Evolutionary conservation across 441 rosid genomes (phyloP).

Genomic region (Gossypium gossypioides): DNA sequence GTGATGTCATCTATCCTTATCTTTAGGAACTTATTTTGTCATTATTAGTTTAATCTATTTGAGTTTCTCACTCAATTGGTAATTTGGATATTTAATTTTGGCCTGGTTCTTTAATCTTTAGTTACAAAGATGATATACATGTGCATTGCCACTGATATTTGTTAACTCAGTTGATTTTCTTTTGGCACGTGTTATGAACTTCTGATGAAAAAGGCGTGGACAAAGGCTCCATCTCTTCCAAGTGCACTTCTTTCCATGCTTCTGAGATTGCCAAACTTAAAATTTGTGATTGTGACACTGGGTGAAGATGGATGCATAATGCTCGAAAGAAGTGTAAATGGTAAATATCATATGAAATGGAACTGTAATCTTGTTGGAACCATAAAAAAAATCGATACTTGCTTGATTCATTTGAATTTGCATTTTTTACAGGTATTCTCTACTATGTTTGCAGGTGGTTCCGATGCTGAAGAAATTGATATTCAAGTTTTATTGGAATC

Average conservation of each 20-base stretch:
- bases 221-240: constrained; percentile 45
- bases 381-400: neutral
- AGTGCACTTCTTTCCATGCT: constrained; percentile 72
- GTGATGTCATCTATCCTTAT: neutral
- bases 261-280: constrained; percentile 56
- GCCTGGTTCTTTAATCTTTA: neutral
- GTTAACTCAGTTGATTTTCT: neutral
- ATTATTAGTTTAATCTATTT: neutral
- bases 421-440: neutral
- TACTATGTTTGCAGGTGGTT: constrained; percentile 28
- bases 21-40: neutral
- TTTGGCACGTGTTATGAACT: neutral
- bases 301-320: constrained; percentile 78
- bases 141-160: neutral
- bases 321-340: constrained; percentile 53
- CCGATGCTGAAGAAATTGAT: constrained; percentile 40
- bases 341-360: constrained; percentile 24
- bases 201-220: constrained; percentile 48
- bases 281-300: constrained; percentile 55
- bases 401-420: neutral
- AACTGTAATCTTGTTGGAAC: neutral
- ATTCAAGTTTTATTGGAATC: constrained; percentile 45
- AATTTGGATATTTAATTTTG: neutral
- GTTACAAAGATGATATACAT: neutral
- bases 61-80: neutral